Conservation (phyloP, 2,329 filamentous ascomycete species). For the Sphaerulina populicola region DNA sequence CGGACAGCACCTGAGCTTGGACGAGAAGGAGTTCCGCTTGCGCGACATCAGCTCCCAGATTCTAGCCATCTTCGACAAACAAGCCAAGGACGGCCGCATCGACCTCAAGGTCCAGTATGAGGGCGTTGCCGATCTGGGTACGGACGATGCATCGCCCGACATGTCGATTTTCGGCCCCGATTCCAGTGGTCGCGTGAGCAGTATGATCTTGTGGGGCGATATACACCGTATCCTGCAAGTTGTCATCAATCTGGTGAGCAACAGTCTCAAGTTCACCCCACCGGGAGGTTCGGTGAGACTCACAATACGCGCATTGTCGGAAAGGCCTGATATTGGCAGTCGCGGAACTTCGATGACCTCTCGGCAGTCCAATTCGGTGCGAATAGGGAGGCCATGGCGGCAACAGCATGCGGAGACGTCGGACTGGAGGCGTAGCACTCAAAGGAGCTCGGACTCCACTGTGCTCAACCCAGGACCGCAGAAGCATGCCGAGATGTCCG, state of each 20-base stretch:
- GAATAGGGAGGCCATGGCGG: background rate
- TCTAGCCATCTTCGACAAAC: conserved; percentile 79
- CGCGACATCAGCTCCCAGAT: conserved; percentile 79
- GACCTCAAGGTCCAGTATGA: conserved; percentile 64
- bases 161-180: conserved; percentile 23
- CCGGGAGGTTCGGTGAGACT: conserved; percentile 65
- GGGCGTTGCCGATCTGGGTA: conserved; percentile 36
- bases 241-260: conserved; percentile 88
- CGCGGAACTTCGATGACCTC: conserved; percentile 37
- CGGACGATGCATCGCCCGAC: conserved; percentile 21
- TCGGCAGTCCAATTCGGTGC: conserved; percentile 7
- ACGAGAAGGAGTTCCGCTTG: conserved; percentile 76
- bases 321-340: conserved; percentile 42
- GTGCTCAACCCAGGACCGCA: conserved; percentile 3
- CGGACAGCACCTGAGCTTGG: conserved; percentile 69
- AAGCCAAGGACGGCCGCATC: conserved; percentile 71
- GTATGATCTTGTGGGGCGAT: conserved; percentile 88
- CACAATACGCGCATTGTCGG: conserved; percentile 64
- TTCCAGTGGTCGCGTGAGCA: conserved; percentile 62
- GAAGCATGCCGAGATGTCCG: conserved; percentile 7
- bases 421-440: background rate
- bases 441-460: conserved; percentile 11
- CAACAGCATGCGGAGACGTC: background rate
- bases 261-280: conserved; percentile 85
- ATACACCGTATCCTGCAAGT: conserved; percentile 84